Evolutionary conservation across 2,329 filamentous ascomycete genomes (phyloP).

Genomic region (Ceratocystis albifundus): DNA sequence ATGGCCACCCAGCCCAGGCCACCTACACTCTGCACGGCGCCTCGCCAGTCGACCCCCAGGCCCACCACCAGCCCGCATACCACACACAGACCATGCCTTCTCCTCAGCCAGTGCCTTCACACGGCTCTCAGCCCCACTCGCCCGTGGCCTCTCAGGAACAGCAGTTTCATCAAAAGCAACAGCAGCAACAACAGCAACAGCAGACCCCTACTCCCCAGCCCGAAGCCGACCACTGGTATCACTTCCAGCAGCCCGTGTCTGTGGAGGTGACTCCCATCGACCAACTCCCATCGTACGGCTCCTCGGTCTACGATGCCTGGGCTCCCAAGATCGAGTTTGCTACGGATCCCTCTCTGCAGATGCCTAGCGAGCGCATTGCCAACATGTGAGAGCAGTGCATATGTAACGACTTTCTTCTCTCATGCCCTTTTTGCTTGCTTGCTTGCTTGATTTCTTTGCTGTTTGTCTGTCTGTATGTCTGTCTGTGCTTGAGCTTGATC

Average conservation of each 20-base stretch:
- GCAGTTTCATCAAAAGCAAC: conserved; percentile 29
- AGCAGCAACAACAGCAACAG: conserved; percentile 24
- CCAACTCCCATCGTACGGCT: conserved; percentile 39
- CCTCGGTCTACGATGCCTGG: conserved; percentile 44
- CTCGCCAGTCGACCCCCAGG: conserved; percentile 37
- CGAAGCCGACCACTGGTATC: conserved; percentile 44
- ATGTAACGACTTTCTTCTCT: not conserved
- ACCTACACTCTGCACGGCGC: conserved; percentile 39
- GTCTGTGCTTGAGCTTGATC: conserved; percentile 21
- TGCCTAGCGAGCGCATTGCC: conserved; percentile 48
- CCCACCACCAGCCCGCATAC: conserved; percentile 27
- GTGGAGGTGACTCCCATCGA: conserved; percentile 47
- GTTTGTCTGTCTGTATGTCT: conserved; percentile 20
- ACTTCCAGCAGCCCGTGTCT: conserved; percentile 40
- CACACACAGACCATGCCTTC: conserved; percentile 23
- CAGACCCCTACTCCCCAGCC: conserved; percentile 32
- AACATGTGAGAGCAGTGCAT: conserved; percentile 35
- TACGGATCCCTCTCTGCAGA: conserved; percentile 46
- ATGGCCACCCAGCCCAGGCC: conserved; percentile 42
- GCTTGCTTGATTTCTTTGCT: conserved; percentile 17
- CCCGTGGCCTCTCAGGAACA: conserved; percentile 26
- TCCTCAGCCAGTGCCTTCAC: conserved; percentile 31
- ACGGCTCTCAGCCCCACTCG: conserved; percentile 32
- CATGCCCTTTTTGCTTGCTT: conserved; percentile 20
- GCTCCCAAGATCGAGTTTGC: conserved; percentile 43